Conservation (phyloP, 2,329 filamentous ascomycete genomes). For the Emericellopsis cladophorae region DNA sequence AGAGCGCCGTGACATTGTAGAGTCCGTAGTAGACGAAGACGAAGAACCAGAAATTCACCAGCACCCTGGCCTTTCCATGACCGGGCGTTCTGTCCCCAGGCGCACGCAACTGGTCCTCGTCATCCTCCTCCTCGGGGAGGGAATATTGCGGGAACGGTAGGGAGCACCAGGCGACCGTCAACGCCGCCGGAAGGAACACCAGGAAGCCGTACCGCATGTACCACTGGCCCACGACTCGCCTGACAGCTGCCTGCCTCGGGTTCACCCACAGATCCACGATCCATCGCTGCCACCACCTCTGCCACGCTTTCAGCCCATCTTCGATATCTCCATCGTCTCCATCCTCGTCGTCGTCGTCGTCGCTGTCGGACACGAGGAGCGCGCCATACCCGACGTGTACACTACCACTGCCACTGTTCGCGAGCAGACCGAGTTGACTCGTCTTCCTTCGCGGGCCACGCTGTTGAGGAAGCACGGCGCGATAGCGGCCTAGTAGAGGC, state of each 20-base stretch:
- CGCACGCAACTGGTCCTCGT: conserved; percentile 11
- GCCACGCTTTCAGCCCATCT: conserved; percentile 11
- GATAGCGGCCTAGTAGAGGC: conserved; percentile 51
- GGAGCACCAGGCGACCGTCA: conserved; percentile 53
- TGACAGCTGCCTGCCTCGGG: conserved; percentile 45
- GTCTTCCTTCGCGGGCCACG: conserved; percentile 11
- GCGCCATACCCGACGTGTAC: conserved; percentile 45
- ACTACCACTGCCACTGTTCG: conserved; percentile 30
- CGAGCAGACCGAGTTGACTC: conserved; percentile 26
- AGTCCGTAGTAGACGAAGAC: conserved; percentile 57
- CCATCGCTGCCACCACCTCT: conserved; percentile 21
- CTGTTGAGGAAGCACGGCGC: conserved; percentile 38
- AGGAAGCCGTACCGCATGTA: conserved; percentile 49
- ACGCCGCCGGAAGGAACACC: conserved; percentile 43
- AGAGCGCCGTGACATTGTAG: conserved; percentile 53
- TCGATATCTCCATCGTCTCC: conserved; percentile 7
- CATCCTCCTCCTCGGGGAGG: conserved; percentile 29
- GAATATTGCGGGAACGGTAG: conserved; percentile 53
- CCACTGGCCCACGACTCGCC: conserved; percentile 46
- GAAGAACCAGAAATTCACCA: conserved; percentile 62
- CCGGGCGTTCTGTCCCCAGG: conserved; percentile 35
- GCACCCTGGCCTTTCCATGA: conserved; percentile 49
- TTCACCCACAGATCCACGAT: conserved; percentile 45
- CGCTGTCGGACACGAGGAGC: conserved; percentile 26
- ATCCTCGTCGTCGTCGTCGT: conserved; percentile 14